Evolutionary conservation across 2,329 filamentous ascomycete species (phyloP), one percentile per base, ranked within the genome.

Genomic region (Boeremia lycopersici): DNA sequence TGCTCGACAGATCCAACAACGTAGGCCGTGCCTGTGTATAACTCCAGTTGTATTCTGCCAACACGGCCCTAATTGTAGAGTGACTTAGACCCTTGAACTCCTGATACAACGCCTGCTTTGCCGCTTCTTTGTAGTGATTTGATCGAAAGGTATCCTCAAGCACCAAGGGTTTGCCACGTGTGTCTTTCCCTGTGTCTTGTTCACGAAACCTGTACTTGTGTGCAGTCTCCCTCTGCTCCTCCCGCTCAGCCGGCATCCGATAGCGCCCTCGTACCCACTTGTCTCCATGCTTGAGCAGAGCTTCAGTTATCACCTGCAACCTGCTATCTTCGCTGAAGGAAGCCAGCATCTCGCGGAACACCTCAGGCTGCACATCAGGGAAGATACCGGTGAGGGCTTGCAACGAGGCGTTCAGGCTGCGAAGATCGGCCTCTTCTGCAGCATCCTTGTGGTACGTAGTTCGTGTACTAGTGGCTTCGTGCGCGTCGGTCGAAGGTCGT

Each of bases 1-100:
- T 89, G 39, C 84, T 84, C 6, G 87, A 86, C 11, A 93, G 75
- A 1, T 81, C 82, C 48, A 89, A 83, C 13, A 95, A 82, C 2
- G 87, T 89, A 13, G 83, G 84, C 31, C 90, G 83, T 11, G 89
- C 87, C 28, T 87, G 83, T 19, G 88, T 85, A 66, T 93, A 95
- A 8, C 87, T 89, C 74, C 90, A 87, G 75, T 95, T 95, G 68
- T 84, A 86, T 73, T 95, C 90, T 44, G 89, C 90, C 42, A 95
- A 82, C 7, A 95, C 89, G 8, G 88, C 90, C 68, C 87, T 86
- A 74, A 93, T 89, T 3, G 89, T 86, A 1, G 89, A 90, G 53
- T 84, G 84, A 11, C 88, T 86, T 36, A 93, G 77, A 17, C 86
- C 88, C 65, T 86, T 88, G 77, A 93, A 95, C 74, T 95, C 90